Base-by-base conservation (phyloP, 2,329 filamentous ascomycete species). In the Cryphonectria radicalis region DNA sequence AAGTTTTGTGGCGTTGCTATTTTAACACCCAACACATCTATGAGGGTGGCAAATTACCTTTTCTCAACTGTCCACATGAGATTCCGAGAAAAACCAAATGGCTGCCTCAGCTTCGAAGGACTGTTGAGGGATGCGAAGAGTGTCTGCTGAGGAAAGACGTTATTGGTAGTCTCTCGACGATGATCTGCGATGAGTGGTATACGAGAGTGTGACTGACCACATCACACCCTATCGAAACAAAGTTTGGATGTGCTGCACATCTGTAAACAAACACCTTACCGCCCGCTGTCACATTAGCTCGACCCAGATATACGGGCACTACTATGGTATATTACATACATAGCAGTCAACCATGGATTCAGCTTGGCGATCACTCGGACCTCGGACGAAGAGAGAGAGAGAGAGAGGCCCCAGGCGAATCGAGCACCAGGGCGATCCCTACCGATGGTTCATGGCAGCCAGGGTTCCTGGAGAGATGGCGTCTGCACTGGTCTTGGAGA, bases 331-430 rank as follows among this genome's bases (percentile, higher is more conserved):
- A 17, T 28, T 17, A 43, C 13, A 17, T 43, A 43, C 42, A 43
- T 43, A 43, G 5, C 42, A 43, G 42, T 43, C 13, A 13, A 43
- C 10, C 46, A 59, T 32, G 28, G 28, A 17, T 59, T 32, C 55
- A 59, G 25, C 28, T 59, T 59, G 55, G 55, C 55, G 55, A 59
- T 59, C 28, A 28, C 25, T 59, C 55, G 55, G 55, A 59, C 55
- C 55, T 59, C 55, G 55, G 55, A 40, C 37, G 37, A 35, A 59
- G 25, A 17, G 32, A 14, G 25, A 28, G 28, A 22, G 22, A 50
- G 22, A 8, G 22, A 50, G 43, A 7, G 13, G 17, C 37, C 7
- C n/a, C 53, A 28, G 17, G 6, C 13, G 55, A 28, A 14, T 19
- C 11, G 55, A 13, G 25, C 55, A 28, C 55, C 55, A 32, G 55